Percentiles rank a stretch among this genome's conserved stretches.
phyloP scores from a whole-genome alignment of 164 flowering plant species.

The Tinospora cordifolia region DNA sequence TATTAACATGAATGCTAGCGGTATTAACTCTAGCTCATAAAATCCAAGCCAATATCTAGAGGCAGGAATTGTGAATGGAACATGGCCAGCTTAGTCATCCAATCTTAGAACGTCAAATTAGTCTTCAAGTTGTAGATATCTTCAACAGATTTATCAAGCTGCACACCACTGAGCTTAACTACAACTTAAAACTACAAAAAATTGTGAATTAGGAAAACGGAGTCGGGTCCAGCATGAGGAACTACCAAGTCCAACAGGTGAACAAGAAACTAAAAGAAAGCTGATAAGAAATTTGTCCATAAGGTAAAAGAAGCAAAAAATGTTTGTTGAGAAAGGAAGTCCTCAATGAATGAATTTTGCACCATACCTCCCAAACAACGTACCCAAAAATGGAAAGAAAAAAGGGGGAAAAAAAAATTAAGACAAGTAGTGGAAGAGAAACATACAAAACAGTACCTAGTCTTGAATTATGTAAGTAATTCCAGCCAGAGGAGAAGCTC shows the following conservation, averaged over 20 bases:
- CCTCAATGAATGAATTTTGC: neutral
- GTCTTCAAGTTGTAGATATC: neutral
- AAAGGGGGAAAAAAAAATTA: neutral
- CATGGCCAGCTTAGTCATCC: neutral
- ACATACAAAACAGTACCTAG: neutral
- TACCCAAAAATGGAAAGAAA: no score
- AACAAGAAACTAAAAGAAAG: neutral
- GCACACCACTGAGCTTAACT: neutral
- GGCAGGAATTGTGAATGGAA: neutral
- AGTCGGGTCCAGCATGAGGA: neutral
- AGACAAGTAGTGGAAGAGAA: neutral
- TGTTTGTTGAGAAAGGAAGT: no score
- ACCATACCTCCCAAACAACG: neutral
- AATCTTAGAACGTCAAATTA: neutral
- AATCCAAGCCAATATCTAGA: neutral
- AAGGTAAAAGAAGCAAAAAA: no score
- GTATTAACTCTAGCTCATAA: neutral
- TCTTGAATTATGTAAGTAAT: neutral
- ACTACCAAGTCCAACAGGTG: neutral
- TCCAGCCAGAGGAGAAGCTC: slow-evolving; percentile 6
- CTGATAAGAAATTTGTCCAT: no score
- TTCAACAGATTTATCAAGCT: neutral
- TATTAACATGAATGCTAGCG: neutral
- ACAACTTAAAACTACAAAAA: neutral
- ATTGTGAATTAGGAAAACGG: neutral